Percentiles rank a stretch among this genome's conserved stretches.
phyloP scores from a whole-genome alignment of 1,139 yeast genomes.

The Blastobotrys aristatus region DNA sequence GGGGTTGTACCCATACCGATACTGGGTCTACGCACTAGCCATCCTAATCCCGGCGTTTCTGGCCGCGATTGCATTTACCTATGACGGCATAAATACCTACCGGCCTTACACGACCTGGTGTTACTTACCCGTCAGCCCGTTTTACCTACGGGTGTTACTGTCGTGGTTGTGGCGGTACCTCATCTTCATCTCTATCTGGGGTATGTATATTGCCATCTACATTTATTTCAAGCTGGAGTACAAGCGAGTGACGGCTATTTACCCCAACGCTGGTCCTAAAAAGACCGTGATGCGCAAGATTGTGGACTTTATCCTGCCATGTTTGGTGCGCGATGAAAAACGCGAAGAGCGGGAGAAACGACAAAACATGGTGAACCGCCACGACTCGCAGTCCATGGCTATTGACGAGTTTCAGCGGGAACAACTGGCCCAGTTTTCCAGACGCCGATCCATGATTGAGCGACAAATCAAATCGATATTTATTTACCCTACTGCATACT shows the following conservation, averaged over 20 bases:
- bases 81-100: constrained; percentile 29
- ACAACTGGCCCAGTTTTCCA: constrained; percentile 53
- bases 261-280: neutral
- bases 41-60: constrained; percentile 59
- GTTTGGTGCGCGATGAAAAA: neutral
- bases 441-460: constrained; percentile 60
- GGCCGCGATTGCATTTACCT: constrained; percentile 70
- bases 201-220: constrained; percentile 67
- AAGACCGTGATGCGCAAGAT: neutral
- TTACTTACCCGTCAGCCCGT: constrained; percentile 66
- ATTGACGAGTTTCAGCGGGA: constrained; percentile 49
- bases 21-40: constrained; percentile 54
- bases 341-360: neutral
- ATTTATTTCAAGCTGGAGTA: constrained; percentile 52
- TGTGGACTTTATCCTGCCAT: constrained; percentile 1
- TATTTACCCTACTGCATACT: constrained; percentile 77
- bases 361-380: neutral
- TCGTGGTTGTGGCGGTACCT: constrained; percentile 82
- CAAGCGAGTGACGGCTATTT: constrained; percentile 23
- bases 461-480: constrained; percentile 77
- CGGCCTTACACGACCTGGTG: constrained; percentile 65
- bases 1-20: constrained; percentile 62
- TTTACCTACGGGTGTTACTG: constrained; percentile 69
- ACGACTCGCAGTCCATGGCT: constrained; percentile 27
- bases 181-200: constrained; percentile 56